A percentile compares a stretch with the other conserved stretches of the same genome.
phyloP scores from a whole-genome alignment of 2,329 filamentous ascomycete species.

The Epichloe bromicola region DNA sequence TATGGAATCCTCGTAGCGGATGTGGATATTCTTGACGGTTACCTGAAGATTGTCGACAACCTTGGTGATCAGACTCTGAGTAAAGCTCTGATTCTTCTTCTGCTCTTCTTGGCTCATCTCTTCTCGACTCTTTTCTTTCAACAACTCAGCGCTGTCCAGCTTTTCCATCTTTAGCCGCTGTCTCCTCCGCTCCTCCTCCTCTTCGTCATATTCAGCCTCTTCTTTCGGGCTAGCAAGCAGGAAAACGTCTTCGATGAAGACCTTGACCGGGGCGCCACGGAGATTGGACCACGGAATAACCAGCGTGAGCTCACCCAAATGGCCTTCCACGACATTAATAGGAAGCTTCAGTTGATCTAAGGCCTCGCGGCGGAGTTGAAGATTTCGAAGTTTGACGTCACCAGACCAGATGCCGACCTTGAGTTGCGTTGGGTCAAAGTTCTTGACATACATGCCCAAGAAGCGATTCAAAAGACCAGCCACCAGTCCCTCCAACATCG shows the following conservation, averaged over 20 bases:
- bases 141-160: constrained; percentile 84
- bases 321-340: constrained; percentile 91
- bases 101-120: constrained; percentile 91
- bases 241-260: constrained; percentile 95
- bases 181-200: constrained; percentile 76
- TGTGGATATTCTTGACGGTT: constrained; percentile 94
- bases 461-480: constrained; percentile 97
- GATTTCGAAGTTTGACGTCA: constrained; percentile 86
- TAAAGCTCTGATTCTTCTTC: constrained; percentile 96
- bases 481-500: constrained; percentile 94
- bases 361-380: constrained; percentile 86
- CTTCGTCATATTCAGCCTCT: constrained; percentile 83
- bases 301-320: constrained; percentile 82
- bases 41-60: constrained; percentile 98
- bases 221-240: constrained; percentile 90
- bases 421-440: constrained; percentile 94
- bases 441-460: constrained; percentile 99
- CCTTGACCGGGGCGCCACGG: constrained; percentile 82
- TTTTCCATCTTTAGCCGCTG: constrained; percentile 98
- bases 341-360: constrained; percentile 94
- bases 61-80: constrained; percentile 84
- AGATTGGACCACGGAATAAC: constrained; percentile 97
- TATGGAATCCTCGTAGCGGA: constrained; percentile 95
- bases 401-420: constrained; percentile 99
- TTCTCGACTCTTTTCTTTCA: constrained; percentile 86